Base-by-base conservation (phyloP, 345 rosid genomes). In the Moringa oleifera region DNA sequence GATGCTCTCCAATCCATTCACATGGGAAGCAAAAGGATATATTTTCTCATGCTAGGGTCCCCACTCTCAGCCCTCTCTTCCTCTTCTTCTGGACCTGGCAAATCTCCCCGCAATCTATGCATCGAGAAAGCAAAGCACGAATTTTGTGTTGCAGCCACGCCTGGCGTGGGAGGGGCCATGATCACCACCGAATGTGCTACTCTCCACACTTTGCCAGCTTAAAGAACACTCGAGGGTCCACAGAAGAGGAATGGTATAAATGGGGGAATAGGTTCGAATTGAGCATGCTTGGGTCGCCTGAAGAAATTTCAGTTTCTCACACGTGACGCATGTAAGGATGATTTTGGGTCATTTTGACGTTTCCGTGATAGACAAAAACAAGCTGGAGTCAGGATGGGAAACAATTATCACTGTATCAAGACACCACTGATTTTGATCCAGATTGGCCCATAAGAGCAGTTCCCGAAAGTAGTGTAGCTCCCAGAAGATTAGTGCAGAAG, bases 81-180 rank as follows among this genome's bases (percentile, higher is more conserved):
- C 17, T 41, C 37, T 4, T 33, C 37, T 33, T 33, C 37, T 15
- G 12, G 13, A 41, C 47, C 47, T 41, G 12, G 16, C 47, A 3
- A 41, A 41, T 41, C 47, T 41, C 74, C 66, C 74, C 68, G 68
- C 68, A 71, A 70, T 74, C 70, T 18, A 36, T 79, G 77, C 78
- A 33, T 70, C 63, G 68, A 63, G 66, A 31, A 41, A 13, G 62
- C 19, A 41, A 20, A 47, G 52, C 66, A 25, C 19, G 37, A 31
- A 20, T 24, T 41, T 23, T 46, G 23, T 67, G 22, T 15, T 33
- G 6, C 37, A 33, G 60, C 68, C 75, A 68, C 55, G 71, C 81
- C 50, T 55, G 58, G 51, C 53, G 23, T 6, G 57, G n/a, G 66
- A 49, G 24, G 61, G 55, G 20, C 63, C 69, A 56, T 74, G 3